Base-by-base conservation (phyloP, 495 filamentous ascomycete genomes). In the Talaromyces adpressus region DNA sequence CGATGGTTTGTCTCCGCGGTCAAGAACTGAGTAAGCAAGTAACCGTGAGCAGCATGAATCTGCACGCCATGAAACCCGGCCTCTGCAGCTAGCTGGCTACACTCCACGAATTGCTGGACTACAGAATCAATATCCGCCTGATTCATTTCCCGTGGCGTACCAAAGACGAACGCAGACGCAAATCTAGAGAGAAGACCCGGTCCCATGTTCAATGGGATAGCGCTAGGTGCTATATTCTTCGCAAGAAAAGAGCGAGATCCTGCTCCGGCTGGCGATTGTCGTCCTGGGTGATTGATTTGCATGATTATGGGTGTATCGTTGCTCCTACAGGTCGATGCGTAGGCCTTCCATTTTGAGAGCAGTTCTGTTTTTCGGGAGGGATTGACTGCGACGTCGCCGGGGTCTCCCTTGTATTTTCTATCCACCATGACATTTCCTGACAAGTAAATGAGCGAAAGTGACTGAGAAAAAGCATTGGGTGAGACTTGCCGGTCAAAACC, bases 61-160 rank as follows among this genome's bases (percentile, higher is more conserved):
- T 92, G 89, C 5, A 92, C 87, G 29, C 87, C 89, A 66, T 91
- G 90, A 61, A 91, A 92, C 16, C 89, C 89, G 4, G 89, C 89
- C 62, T 77, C 74, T 3, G 78, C 70, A 61, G 81, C 79, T 20
- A 84, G 67, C 12, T 71, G 63, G 3, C 81, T 81, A 0, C 81
- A 75, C 64, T 77, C 71, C 1, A 80, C 77, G 67, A 83, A 87
- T 39, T 76, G 72, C 14, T 69, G 49, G 18, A 79, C 77, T 14
- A 82, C 73, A 6, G 65, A 41, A 29, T 77, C 75, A 49, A 88
- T 83, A 68, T 87, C 83, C 4, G 64, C 69, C 30, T 71, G 52
- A 0, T 70, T 79, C 81, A 84, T 84, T 61, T 79, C 81, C 34
- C 75, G 70, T 1, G 80, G 80, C 4, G 66, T 67, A 16, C 77